These are phyloP conservation scores for Populus hybrid DNA, from an alignment of 441 rosid genomes.

Conservation along the genomic window DNA sequence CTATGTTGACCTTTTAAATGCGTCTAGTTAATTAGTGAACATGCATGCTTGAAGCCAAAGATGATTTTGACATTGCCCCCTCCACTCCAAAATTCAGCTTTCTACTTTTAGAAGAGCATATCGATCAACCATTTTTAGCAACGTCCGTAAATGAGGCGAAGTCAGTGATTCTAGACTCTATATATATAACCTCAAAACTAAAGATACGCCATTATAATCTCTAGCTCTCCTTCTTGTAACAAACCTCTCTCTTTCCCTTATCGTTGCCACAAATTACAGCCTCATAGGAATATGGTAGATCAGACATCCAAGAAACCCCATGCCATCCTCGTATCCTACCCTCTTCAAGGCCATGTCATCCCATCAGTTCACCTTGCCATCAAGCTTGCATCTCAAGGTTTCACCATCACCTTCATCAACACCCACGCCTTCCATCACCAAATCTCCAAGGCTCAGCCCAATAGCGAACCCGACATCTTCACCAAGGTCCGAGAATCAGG, in stretches of 20 bases:
- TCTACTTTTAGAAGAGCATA: too few relatives aligned
- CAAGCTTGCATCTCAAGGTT: constrained; percentile 65
- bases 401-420: constrained; percentile 66
- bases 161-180: background rate
- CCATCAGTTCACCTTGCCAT: constrained; percentile 59
- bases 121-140: too few relatives aligned
- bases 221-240: background rate
- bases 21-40: too few relatives aligned
- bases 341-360: constrained; percentile 71
- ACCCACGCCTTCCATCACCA: constrained; percentile 54
- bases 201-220: background rate
- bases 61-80: too few relatives aligned
- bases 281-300: constrained; percentile 20
- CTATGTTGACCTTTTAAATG: too few relatives aligned
- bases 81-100: too few relatives aligned
- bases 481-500: constrained; percentile 34
- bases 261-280: background rate
- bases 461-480: constrained; percentile 36
- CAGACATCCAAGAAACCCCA: constrained; percentile 32
- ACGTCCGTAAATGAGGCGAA: constrained; percentile 3
- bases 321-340: constrained; percentile 54
- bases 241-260: background rate
- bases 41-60: too few relatives aligned
- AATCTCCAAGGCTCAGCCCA: constrained; percentile 21
- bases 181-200: background rate